These are phyloP conservation scores for Saccharomyces cerevisiae DNA, from an alignment of 805 yeast species.

Conservation along the genomic window DNA sequence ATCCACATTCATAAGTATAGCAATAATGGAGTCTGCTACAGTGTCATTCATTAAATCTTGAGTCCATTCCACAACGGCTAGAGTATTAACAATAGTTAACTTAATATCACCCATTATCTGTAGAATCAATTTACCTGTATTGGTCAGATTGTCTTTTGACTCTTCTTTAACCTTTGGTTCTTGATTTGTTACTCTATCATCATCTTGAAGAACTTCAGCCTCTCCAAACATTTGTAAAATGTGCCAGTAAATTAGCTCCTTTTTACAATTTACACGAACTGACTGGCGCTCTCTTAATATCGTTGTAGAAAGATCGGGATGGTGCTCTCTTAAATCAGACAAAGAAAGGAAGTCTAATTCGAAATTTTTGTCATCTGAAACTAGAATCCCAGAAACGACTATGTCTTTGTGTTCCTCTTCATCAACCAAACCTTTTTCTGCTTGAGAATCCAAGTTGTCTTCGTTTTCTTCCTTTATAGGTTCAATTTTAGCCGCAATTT, in stretches of 20 bases:
- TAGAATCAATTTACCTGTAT: conserved; percentile 38
- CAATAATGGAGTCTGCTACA: conserved; percentile 87
- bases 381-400: conserved; percentile 71
- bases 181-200: conserved; percentile 30
- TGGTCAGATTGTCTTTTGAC: conserved; percentile 1
- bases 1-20: conserved; percentile 84
- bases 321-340: conserved; percentile 78
- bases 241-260: conserved; percentile 79
- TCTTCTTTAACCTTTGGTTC: conserved; percentile 18
- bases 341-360: conserved; percentile 75
- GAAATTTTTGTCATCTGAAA: conserved; percentile 70
- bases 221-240: conserved; percentile 92
- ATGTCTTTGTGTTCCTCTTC: conserved; percentile 31
- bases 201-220: conserved; percentile 55
- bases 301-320: conserved; percentile 75
- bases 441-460: conserved; percentile 18
- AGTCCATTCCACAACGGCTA: conserved; percentile 78
- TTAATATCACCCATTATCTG: conserved; percentile 58
- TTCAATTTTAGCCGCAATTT: conserved; percentile 1
- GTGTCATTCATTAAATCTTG: conserved; percentile 86
- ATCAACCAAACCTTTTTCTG: conserved; percentile 34
- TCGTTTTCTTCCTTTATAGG: conserved; percentile 34
- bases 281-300: conserved; percentile 75
- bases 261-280: conserved; percentile 69
- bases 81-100: conserved; percentile 39